Base-by-base conservation (phyloP, 495 filamentous ascomycete species). In the Xylaria flabelliformis region DNA sequence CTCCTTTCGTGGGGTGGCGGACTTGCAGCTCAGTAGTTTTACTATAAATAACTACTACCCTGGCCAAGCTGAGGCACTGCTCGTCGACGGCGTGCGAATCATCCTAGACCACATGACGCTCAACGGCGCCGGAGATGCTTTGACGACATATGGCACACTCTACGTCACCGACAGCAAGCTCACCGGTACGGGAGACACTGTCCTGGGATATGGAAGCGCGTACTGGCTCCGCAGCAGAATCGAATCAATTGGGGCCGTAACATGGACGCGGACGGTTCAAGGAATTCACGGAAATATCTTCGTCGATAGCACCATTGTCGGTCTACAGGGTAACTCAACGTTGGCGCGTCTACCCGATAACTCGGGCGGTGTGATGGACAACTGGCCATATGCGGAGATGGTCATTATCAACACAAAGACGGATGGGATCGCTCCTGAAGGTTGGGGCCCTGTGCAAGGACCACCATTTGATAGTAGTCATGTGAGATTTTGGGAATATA, bases 361-460 rank as follows among this genome's bases (percentile, higher is more conserved):
- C 56, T 64, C 63, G 44, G 73, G 73, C 2, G 73, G 73, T 21
- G 73, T 74, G n/a, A 67, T 74, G 69, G 64, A 70, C 7, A 72
- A 74, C 26, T 74, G 73, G 73, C 73, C 73, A 36, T 72, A 69
- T 48, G 64, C 73, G 15, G 70, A 74, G 70, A 65, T 72, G 64
- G 73, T 74, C 1, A 64, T 74, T 0, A 65, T 74, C 36, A 67
- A 70, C 56, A 72, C 73, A 24, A 51, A 12, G 56, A 70, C 70
- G 12, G 51, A 56, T 9, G 73, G 73, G 5, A 74, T 74, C 36
- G 65, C 55, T 1, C 64, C 73, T 17, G 64, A 59, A n/a, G 73
- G 73, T 41, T 74, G 73, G 73, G 73, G 73, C 13, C 73, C 73
- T 24, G 65, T 74, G 9, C 34, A 66, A 12, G 70, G 70, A 32